These are phyloP conservation scores for Claviceps purpurea DNA, from an alignment of 2,329 filamentous ascomycete genomes.

Conservation along the genomic window DNA sequence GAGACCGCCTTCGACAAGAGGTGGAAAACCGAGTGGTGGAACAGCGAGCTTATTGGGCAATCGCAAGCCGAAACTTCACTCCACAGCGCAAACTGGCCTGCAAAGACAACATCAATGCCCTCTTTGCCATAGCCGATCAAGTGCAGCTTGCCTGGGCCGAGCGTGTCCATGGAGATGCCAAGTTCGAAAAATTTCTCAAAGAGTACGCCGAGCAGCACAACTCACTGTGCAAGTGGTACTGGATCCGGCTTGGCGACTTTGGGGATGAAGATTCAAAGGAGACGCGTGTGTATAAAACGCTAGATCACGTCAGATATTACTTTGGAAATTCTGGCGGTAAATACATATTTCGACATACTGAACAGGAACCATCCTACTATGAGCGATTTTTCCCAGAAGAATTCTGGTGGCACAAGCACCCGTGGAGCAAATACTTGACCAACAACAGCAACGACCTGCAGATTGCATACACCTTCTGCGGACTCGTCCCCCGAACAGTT, in stretches of 20 bases:
- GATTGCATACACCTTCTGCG: constrained; percentile 8
- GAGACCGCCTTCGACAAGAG: background rate
- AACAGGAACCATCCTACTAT: background rate
- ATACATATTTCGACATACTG: constrained; percentile 15
- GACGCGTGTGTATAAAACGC: background rate
- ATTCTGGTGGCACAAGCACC: too few species aligned
- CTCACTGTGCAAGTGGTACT: background rate
- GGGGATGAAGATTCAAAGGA: background rate
- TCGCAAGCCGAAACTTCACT: background rate
- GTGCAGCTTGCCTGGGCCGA: background rate
- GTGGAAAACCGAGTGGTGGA: background rate
- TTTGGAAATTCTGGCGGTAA: constrained; percentile 12
- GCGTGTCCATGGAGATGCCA: background rate
- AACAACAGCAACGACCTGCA: background rate
- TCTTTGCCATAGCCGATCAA: background rate
- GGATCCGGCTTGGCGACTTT: background rate
- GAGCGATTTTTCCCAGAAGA: too few species aligned
- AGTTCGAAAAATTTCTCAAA: background rate
- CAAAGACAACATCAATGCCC: background rate
- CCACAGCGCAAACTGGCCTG: background rate
- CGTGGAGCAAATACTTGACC: background rate
- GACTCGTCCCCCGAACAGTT: constrained; percentile 11
- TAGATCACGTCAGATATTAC: constrained; percentile 11
- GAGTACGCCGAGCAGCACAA: background rate
- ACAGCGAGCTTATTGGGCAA: background rate